These are phyloP conservation scores for Juglanconis juglandina DNA, from an alignment of 2,329 filamentous ascomycete species.

Conservation along the genomic window DNA sequence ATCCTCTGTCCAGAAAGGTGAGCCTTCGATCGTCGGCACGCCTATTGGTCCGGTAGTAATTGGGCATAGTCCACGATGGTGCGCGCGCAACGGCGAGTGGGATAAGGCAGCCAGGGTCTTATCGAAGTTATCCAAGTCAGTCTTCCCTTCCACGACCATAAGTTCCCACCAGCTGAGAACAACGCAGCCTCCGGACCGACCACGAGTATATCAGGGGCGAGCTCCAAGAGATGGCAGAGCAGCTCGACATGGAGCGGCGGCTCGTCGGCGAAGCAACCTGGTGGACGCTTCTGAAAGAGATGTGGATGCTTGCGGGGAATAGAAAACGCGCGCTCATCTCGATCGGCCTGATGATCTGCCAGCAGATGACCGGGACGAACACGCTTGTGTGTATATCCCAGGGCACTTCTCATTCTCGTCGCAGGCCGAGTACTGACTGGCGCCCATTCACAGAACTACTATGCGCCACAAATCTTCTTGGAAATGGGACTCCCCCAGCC, in stretches of 20 bases:
- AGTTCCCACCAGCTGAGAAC: not conserved
- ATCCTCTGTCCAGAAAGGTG: slow-evolving; percentile 51
- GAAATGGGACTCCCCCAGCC: slow-evolving; percentile 58
- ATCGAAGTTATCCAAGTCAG: slow-evolving; percentile 43
- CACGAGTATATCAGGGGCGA: slow-evolving; percentile 59
- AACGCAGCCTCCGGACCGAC: slow-evolving; percentile 46
- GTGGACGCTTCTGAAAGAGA: slow-evolving; percentile 61
- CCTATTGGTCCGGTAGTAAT: not conserved
- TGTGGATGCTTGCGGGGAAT: slow-evolving; percentile 59
- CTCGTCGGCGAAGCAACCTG: slow-evolving; percentile 50
- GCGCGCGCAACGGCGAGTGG: slow-evolving; percentile 66
- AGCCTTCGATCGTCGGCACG: not conserved
- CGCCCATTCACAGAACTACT: slow-evolving; percentile 49
- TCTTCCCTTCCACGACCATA: not conserved
- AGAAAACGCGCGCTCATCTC: slow-evolving; percentile 63
- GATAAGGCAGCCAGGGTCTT: slow-evolving; percentile 58
- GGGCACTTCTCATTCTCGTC: not conserved
- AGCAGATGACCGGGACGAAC: slow-evolving; percentile 17
- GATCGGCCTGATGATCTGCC: slow-evolving; percentile 43
- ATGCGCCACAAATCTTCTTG: slow-evolving; percentile 66
- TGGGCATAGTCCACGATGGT: slow-evolving; percentile 60
- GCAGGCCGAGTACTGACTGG: not conserved
- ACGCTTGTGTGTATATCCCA: not conserved
- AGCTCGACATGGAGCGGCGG: slow-evolving; percentile 59
- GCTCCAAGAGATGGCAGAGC: slow-evolving; percentile 65